phyloP scores from a whole-genome alignment of 352 stramenopile genomes.

The Phytophthora ramorum region DNA sequence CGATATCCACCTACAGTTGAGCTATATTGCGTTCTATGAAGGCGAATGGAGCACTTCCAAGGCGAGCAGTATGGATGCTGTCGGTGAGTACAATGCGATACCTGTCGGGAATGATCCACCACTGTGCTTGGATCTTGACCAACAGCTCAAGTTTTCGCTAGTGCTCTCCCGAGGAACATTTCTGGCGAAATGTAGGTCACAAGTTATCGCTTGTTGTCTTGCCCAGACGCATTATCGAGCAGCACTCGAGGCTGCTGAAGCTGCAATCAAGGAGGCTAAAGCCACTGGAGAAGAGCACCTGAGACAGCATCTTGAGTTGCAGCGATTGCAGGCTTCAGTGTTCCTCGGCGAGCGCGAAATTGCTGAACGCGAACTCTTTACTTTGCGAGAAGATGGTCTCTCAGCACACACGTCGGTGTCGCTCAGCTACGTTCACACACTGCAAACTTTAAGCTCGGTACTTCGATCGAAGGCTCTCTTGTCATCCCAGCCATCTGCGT shows the following conservation, averaged over 20 bases:
- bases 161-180: slow-evolving; percentile 43
- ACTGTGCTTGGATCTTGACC: slow-evolving; percentile 36
- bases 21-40: slow-evolving; percentile 41
- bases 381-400: slow-evolving; percentile 32
- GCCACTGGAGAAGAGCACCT: slow-evolving; percentile 48
- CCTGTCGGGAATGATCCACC: slow-evolving; percentile 9
- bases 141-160: slow-evolving; percentile 49
- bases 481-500: slow-evolving; percentile 5
- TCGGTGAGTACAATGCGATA: slow-evolving; percentile 22
- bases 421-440: slow-evolving; percentile 41
- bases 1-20: slow-evolving; percentile 48
- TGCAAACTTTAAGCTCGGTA: slow-evolving; percentile 52
- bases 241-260: slow-evolving; percentile 34
- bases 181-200: slow-evolving; percentile 45
- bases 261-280: slow-evolving; percentile 49
- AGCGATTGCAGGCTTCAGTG: slow-evolving; percentile 43
- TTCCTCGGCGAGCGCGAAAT: slow-evolving; percentile 47
- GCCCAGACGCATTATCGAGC: slow-evolving; percentile 35
- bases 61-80: slow-evolving; percentile 30
- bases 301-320: slow-evolving; percentile 50
- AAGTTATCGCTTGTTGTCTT: slow-evolving; percentile 50
- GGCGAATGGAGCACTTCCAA: slow-evolving; percentile 45
- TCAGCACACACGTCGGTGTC: slow-evolving; percentile 34
- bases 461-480: slow-evolving; percentile 41
- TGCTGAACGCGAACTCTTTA: slow-evolving; percentile 30